Evolutionary conservation across 73 alveolate species (phyloP), one percentile per base, ranked within the genome.

Genomic region (Paramecium octaurelia): DNA sequence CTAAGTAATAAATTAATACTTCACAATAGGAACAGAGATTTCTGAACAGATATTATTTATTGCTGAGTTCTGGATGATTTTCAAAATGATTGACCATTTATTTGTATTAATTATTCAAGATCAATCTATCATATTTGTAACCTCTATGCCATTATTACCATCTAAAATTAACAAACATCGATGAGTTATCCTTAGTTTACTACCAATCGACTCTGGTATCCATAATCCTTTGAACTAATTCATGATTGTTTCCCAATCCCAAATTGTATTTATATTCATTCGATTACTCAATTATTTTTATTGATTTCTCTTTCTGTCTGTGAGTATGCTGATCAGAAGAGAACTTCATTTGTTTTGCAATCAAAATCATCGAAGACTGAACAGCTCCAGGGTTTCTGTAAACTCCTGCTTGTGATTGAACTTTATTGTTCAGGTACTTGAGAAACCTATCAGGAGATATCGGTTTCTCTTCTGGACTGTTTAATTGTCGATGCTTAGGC

Each of bases 21-120:
- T 97, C 99, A 64, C 97, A 96, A 89, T 92, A 95, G 54, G 95
- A 92, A 73, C 86, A 86, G 43, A 97, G 76, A 88, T 94, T 96
- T 18, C 92, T 21, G 70, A 94, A 95, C 18, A 97, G 80, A 58
- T 92, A 77, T 84, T 96, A 95, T 90, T 97, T 97, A 38, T 96
- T 94, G 2, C 98, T 87, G 10, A 97, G 44, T 73, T 93, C 95
- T 35, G 93, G 93, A 92, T 97, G 98, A 73, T 75, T 93, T 93
- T 97, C 99, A 69, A 97, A 96, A 88, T 97, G 99, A 95, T 97
- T 97, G 16, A 97, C 96, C 92, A 95, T 64, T 80, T 97, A 96
- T 44, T 93, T 93, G 38, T 94, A 92, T 59, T 95, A 96, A 43
- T 95, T 59, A 46, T 85, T 38, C 86, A 69, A 35, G 64, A 86